A percentile compares a stretch with the other conserved stretches of the same genome.
Conservation (phyloP, 257 asterid species). For the Nicotiana tomentosiformis region DNA sequence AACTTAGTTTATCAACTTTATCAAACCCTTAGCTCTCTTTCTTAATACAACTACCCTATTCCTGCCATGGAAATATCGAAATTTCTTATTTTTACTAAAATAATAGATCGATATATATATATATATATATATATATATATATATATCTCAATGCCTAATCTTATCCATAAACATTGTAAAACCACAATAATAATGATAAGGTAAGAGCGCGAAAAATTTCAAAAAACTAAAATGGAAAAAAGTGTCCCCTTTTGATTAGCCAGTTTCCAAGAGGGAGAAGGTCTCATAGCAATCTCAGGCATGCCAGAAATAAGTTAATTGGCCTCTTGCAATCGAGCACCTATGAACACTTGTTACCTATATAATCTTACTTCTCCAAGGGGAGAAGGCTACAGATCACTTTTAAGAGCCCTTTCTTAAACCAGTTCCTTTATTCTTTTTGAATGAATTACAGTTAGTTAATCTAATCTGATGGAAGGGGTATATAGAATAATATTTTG, state of each 20-base stretch:
- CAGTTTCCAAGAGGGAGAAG: neutral
- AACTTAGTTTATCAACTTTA: neutral
- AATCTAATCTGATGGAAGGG: neutral
- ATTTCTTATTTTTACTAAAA: neutral
- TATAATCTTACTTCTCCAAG: neutral
- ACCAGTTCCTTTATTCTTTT: neutral
- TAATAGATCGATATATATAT: neutral
- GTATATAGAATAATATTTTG: neutral
- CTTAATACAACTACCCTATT: neutral
- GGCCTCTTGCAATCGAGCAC: neutral
- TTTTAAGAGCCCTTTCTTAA: neutral
- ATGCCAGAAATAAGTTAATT: neutral
- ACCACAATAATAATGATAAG: neutral
- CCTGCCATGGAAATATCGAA: neutral
- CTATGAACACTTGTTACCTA: neutral
- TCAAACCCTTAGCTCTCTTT: neutral
- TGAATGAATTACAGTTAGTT: neutral
- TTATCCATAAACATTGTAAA: neutral
- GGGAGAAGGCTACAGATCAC: neutral
- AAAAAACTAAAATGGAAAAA: neutral
- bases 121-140: too few relatives aligned
- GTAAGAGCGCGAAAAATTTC: neutral
- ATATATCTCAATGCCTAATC: neutral
- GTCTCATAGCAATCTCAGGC: neutral
- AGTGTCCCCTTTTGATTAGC: neutral